Conservation (phyloP, 306 rosid species). For the Trifolium fragiferum region DNA sequence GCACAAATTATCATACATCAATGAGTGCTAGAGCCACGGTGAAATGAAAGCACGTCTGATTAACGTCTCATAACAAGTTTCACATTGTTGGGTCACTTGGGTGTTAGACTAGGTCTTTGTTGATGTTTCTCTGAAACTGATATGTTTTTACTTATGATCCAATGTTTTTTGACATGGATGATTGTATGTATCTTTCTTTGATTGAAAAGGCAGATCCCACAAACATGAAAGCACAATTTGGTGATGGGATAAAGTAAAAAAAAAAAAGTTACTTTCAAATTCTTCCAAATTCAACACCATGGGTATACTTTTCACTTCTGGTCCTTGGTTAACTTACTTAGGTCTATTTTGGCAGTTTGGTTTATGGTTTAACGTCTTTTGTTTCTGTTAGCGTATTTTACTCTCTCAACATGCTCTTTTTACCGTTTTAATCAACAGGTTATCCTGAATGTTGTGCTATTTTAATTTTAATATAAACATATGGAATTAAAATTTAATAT, state of each 20-base stretch:
- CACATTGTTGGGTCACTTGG: not conserved
- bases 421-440: too few species aligned
- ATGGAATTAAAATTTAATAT: too few species aligned
- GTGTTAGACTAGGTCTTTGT: conserved; percentile 28
- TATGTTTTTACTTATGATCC: conserved; percentile 15
- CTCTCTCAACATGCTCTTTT: too few species aligned
- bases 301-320: not conserved
- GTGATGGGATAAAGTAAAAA: conserved; percentile 19
- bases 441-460: too few species aligned
- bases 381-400: too few species aligned
- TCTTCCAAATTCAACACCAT: not conserved
- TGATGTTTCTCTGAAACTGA: conserved; percentile 29
- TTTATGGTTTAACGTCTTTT: too few species aligned
- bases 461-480: too few species aligned
- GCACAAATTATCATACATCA: conserved; percentile 92
- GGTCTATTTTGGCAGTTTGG: too few species aligned
- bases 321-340: too few species aligned
- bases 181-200: conserved; percentile 15
- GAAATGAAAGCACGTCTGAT: conserved; percentile 52
- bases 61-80: not conserved
- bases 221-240: conserved; percentile 12
- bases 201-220: conserved; percentile 3
- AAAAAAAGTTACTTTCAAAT: not conserved
- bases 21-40: conserved; percentile 80
- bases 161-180: conserved; percentile 25